These are phyloP conservation scores for Elsinoe australis DNA, from an alignment of 2,329 filamentous ascomycete genomes.

Conservation along the genomic window DNA sequence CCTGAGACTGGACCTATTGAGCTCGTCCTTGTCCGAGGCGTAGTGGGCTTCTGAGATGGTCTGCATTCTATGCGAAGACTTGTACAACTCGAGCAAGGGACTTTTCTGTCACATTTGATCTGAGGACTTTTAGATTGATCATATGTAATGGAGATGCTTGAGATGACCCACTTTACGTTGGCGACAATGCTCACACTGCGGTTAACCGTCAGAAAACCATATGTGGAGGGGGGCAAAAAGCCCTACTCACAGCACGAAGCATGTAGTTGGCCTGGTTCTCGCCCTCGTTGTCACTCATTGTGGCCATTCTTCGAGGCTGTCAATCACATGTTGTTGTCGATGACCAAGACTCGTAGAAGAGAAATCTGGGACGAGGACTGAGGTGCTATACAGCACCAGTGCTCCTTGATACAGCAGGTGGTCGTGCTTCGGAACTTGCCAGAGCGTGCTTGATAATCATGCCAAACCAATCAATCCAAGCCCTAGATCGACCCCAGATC, in stretches of 20 bases:
- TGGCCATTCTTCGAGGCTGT: not conserved
- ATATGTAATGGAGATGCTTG: not conserved
- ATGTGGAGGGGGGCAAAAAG: not conserved
- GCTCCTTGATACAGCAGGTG: too few species aligned
- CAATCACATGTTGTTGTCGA: slow-evolving; percentile 3
- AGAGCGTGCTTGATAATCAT: too few species aligned
- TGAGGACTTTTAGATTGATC: not conserved
- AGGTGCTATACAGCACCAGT: too few species aligned
- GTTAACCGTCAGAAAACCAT: not conserved
- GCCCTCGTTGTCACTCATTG: slow-evolving; percentile 14
- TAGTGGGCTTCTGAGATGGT: slow-evolving; percentile 8
- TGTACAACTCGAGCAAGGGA: slow-evolving; percentile 18
- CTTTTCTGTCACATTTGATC: slow-evolving; percentile 19
- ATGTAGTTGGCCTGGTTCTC: slow-evolving; percentile 5
- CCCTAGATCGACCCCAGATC: too few species aligned
- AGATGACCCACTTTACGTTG: slow-evolving; percentile 11
- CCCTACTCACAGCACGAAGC: slow-evolving; percentile 3
- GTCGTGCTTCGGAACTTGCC: too few species aligned
- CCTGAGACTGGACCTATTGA: not conserved
- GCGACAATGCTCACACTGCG: slow-evolving; percentile 19
- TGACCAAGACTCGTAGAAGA: not conserved
- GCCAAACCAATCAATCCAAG: too few species aligned
- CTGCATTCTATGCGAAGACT: slow-evolving; percentile 17
- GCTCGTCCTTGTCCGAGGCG: not conserved
- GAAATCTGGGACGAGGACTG: not conserved